Evolutionary conservation across 352 stramenopile genomes (phyloP).

Genomic region (Globisporangium orthogonon): DNA sequence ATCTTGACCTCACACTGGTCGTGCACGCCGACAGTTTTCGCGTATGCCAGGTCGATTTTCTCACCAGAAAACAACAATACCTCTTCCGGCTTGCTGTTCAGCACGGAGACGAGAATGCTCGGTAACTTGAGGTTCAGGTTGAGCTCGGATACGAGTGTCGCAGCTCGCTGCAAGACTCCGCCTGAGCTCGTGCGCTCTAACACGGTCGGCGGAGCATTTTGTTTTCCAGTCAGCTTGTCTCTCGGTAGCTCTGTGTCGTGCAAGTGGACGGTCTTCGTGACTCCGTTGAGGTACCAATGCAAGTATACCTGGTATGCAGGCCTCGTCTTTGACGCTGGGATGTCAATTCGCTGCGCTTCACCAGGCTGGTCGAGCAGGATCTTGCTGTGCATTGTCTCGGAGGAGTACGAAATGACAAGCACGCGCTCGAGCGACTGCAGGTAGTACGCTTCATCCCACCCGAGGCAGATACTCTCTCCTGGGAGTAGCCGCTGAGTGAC

Average conservation of each 20-base stretch:
- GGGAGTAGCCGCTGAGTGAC: conserved; percentile 64
- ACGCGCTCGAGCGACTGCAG: conserved; percentile 59
- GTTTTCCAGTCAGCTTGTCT: conserved; percentile 62
- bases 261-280: conserved; percentile 80
- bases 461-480: conserved; percentile 70
- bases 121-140: conserved; percentile 53
- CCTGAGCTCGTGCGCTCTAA: conserved; percentile 5
- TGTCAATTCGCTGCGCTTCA: conserved; percentile 55
- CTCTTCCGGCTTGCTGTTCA: conserved; percentile 71
- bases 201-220: conserved; percentile 11
- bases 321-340: conserved; percentile 32
- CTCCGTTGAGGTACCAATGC: conserved; percentile 75
- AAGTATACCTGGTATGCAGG: conserved; percentile 38
- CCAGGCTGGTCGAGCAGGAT: conserved; percentile 69
- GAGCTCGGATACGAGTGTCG: conserved; percentile 41
- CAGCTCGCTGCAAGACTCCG: conserved; percentile 13
- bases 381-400: conserved; percentile 34
- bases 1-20: conserved; percentile 83
- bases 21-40: conserved; percentile 60
- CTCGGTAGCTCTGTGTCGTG: conserved; percentile 54
- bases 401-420: conserved; percentile 50
- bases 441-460: conserved; percentile 83
- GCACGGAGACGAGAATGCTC: conserved; percentile 58
- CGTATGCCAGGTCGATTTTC: conserved; percentile 59
- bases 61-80: conserved; percentile 66